Evolutionary conservation across 768 basidiomycete species (phyloP), one percentile per base, ranked within the genome.

Genomic region (Fomitopsis serialis): DNA sequence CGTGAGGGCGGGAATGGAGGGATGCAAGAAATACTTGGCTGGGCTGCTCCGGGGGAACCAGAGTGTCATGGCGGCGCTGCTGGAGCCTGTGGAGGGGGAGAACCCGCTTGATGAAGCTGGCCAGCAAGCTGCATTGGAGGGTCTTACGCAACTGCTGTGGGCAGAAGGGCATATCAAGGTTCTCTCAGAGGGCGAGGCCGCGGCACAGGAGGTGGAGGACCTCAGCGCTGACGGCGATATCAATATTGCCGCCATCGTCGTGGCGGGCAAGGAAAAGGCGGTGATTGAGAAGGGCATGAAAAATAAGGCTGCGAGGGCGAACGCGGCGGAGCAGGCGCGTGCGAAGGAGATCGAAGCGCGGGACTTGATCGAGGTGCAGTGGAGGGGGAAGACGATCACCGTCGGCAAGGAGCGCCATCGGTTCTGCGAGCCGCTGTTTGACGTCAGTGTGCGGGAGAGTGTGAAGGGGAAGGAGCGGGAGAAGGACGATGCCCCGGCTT

Each of bases 371-470:
- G 82, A 84, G 9, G 68, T 91, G 23, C 76, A 87, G 62, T 92
- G 90, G 69, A 77, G 81, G n/a, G 83, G 76, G 10, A 76, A 79
- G 63, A 77, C 81, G 37, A 64, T 95, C 54, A 89, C 87, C 8
- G 61, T 96, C 34, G 93, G 93, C 17, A 90, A 89, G 66, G 91
- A 92, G 63, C 78, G 93, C 34, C 92, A 97, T 73, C 77, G 89
- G 37, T 89, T 94, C 70, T 92, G 90, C 66, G 94, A 96, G 66
- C 91, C 92, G 6, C 74, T 97, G 24, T 94, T 92, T 58, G 85
- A 92, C 63, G 69, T 70, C 12, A 54, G 56, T 29, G 46, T 66
- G 3, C 49, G 52, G 23, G 61, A 54, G n/a, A 17, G 42, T 35
- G 36, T 40, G 15, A 36, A 48, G 23, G 57, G 54, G 4, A 55